Evolutionary conservation across 2,329 filamentous ascomycete species (phyloP).

Genomic region (Keithomyces neogunnii): DNA sequence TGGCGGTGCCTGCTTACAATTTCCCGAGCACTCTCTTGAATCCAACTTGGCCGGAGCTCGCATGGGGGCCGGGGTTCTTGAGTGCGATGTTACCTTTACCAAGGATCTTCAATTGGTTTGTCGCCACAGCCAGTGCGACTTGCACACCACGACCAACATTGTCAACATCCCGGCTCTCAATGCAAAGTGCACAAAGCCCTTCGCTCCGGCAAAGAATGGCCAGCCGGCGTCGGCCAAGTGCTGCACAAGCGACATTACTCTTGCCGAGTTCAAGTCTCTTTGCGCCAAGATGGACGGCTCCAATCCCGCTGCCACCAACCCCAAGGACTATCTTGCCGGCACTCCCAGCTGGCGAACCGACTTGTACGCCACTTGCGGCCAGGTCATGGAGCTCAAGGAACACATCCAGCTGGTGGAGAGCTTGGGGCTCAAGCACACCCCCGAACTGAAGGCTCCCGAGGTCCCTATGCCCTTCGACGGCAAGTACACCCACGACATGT

Average conservation of each 20-base stretch:
- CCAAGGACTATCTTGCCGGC: slow-evolving; percentile 47
- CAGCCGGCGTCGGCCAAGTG: slow-evolving; percentile 51
- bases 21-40: slow-evolving; percentile 56
- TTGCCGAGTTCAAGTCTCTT: slow-evolving; percentile 57
- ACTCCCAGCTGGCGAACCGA: slow-evolving; percentile 56
- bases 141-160: slow-evolving; percentile 63
- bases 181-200: slow-evolving; percentile 54
- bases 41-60: slow-evolving; percentile 53
- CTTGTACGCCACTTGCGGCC: slow-evolving; percentile 56
- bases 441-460: slow-evolving; percentile 59
- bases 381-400: slow-evolving; percentile 51
- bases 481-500: slow-evolving; percentile 56
- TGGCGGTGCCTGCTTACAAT: slow-evolving; percentile 51
- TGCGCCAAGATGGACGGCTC: slow-evolving; percentile 64
- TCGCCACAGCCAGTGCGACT: slow-evolving; percentile 58
- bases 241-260: slow-evolving; percentile 64
- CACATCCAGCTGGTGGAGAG: slow-evolving; percentile 52
- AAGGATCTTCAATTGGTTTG: slow-evolving; percentile 58
- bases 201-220: slow-evolving; percentile 45
- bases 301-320: slow-evolving; percentile 49
- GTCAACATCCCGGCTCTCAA: slow-evolving; percentile 52
- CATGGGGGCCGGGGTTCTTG: slow-evolving; percentile 58
- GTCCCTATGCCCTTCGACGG: slow-evolving; percentile 62
- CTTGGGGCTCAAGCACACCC: slow-evolving; percentile 54
- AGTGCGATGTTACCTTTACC: slow-evolving; percentile 62